phyloP scores from a whole-genome alignment of 805 yeast species.

The Pichia phayaonensis region DNA sequence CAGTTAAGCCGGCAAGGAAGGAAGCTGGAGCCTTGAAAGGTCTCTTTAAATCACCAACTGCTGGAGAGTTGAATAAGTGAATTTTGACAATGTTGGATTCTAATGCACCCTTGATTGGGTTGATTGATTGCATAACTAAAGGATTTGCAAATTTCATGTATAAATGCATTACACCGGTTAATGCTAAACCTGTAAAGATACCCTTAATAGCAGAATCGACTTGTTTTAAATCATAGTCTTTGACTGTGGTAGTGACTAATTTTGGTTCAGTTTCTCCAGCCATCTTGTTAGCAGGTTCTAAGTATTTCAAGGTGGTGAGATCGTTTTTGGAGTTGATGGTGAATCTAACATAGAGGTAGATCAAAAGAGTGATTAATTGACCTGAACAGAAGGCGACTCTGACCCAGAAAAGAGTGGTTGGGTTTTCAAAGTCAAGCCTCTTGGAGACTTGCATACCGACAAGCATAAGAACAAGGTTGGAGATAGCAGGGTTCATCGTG shows the following conservation, averaged over 20 bases:
- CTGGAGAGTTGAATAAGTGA: slow-evolving; percentile 76
- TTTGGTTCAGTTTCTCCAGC: slow-evolving; percentile 65
- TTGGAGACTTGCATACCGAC: slow-evolving; percentile 94
- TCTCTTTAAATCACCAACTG: slow-evolving; percentile 87
- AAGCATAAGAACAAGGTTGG: slow-evolving; percentile 85
- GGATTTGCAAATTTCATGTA: slow-evolving; percentile 98
- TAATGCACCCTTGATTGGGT: slow-evolving; percentile 82
- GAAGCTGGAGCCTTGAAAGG: slow-evolving; percentile 84
- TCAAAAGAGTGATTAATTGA: slow-evolving; percentile 52
- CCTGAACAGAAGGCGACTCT: slow-evolving; percentile 65
- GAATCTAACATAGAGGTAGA: slow-evolving; percentile 59
- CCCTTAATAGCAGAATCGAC: slow-evolving; percentile 73
- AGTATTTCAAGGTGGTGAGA: slow-evolving; percentile 84
- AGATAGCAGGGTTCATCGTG: slow-evolving; percentile 77
- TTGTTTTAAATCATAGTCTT: slow-evolving; percentile 90
- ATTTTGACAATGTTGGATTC: slow-evolving; percentile 89
- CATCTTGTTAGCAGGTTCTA: slow-evolving; percentile 76
- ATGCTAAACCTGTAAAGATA: slow-evolving; percentile 80
- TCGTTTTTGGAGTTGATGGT: slow-evolving; percentile 72
- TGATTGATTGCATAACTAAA: slow-evolving; percentile 85
- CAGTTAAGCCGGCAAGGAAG: slow-evolving; percentile 50
- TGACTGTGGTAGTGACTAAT: slow-evolving; percentile 84
- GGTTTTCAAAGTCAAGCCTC: slow-evolving; percentile 82
- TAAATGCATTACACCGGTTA: slow-evolving; percentile 98
- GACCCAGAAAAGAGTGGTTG: slow-evolving; percentile 61